phyloP scores from a whole-genome alignment of 352 stramenopile genomes.

The Pelagophyceae sp. region DNA sequence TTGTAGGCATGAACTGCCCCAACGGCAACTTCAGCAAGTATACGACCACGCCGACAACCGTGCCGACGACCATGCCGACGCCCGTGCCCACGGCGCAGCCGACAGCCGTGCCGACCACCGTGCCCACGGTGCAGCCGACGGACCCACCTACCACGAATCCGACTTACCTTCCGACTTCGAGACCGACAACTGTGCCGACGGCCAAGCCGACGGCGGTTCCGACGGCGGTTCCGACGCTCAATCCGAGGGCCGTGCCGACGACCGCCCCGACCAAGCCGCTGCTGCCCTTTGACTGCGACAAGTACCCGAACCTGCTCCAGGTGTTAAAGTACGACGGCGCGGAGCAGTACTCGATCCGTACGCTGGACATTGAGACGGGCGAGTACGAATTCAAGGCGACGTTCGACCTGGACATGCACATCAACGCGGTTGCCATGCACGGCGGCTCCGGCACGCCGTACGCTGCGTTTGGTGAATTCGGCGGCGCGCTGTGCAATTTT shows the following conservation, averaged over 20 bases:
- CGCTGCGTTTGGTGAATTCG: too few relatives aligned
- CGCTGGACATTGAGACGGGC: neutral
- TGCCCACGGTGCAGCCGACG: neutral
- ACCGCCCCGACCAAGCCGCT: neutral
- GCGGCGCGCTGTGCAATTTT: neutral
- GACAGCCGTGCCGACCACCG: neutral
- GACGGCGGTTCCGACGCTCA: neutral
- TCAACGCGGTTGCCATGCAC: constrained; percentile 6
- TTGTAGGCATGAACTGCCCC: too few relatives aligned
- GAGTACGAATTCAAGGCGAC: neutral
- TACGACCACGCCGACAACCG: too few relatives aligned
- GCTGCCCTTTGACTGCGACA: constrained; percentile 4
- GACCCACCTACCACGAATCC: neutral
- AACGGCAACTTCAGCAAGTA: too few relatives aligned
- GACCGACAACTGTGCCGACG: neutral
- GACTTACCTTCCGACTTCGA: neutral
- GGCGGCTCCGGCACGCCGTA: too few relatives aligned
- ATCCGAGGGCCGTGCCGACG: neutral
- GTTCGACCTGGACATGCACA: neutral
- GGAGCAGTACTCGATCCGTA: neutral
- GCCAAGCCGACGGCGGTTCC: neutral
- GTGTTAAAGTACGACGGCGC: neutral
- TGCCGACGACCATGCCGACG: neutral
- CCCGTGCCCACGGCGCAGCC: neutral
- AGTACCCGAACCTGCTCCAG: neutral